Evolutionary conservation across 116 monocot species (phyloP), one percentile per base, ranked within the genome.

Genomic region (Zostera marina): DNA sequence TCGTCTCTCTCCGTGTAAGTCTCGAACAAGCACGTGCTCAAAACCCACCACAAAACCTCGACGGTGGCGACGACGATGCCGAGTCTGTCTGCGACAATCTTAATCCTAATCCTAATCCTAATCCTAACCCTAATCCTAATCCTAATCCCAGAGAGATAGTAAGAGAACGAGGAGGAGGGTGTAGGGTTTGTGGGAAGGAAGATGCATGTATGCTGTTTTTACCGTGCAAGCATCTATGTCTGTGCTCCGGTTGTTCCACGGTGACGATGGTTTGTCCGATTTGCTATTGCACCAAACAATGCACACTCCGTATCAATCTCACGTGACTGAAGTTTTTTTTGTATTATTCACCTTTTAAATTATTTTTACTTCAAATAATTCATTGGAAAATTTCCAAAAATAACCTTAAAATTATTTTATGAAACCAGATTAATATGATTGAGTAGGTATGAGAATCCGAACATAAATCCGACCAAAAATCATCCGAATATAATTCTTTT

Each of bases 221-320:
- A 43, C 77, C 89, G 13, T 83, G 89, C 59, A 57, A 73, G 41
- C 89, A 89, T 20, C 66, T 89, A 3, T 78, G 83, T 52, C 44
- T 83, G 23, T 89, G 89, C 61, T 53, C 61, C 16, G 49, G 25
- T 14, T 89, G 89, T 42, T 74, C 41, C 7, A 55, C 67, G 26
- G 60, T 12, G 4, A 42, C 60, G 2, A 38, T 41, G 11, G 14
- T 49, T 11, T 88, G 88, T 47, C 88, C 83, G 0, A 43, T 73
- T 53, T 83, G 88, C 41, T n/a, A 53, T 22, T 58, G 45, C 63
- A 22, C 19, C 60, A 77, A 72, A 56, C 59, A 68, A 11, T 63
- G 56, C n/a, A 68, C 53, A 53, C 47, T 77, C 22, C 61, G 62
- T 54, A 69, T 76, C 10, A 51, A 66, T 52, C 19, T 76, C 42